phyloP scores from a whole-genome alignment of 768 basidiomycete genomes.

The Erythrobasidium yunnanense region DNA sequence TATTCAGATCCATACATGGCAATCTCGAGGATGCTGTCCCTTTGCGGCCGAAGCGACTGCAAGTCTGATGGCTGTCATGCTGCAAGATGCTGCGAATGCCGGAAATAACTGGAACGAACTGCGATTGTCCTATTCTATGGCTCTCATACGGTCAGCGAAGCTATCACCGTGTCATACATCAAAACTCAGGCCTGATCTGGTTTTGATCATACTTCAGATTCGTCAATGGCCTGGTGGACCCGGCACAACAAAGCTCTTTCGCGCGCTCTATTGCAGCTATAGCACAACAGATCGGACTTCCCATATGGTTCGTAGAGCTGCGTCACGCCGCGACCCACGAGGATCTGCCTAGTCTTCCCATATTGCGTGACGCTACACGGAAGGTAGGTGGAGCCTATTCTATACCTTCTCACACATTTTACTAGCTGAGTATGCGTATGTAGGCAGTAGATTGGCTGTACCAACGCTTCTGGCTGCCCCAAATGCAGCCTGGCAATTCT shows the following conservation, averaged over 20 bases:
- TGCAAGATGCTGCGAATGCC: conserved; percentile 25
- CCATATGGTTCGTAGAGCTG: conserved; percentile 78
- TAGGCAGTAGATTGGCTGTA: conserved; percentile 76
- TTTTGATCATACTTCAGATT: conserved; percentile 51
- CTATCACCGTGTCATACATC: background rate
- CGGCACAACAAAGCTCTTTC: conserved; percentile 75
- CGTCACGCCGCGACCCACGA: conserved; percentile 95
- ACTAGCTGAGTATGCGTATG: conserved; percentile 29
- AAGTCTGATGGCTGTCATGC: conserved; percentile 30
- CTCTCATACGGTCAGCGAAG: conserved; percentile 31
- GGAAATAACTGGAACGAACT: conserved; percentile 1
- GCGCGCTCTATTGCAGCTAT: conserved; percentile 84
- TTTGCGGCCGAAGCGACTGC: conserved; percentile 36
- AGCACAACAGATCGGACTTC: conserved; percentile 72
- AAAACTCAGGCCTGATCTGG: conserved; percentile 4
- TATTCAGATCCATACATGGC: conserved; percentile 33
- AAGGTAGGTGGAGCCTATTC: conserved; percentile 51
- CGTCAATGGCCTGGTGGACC: conserved; percentile 91
- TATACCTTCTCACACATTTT: conserved; percentile 17
- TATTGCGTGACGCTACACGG: conserved; percentile 54
- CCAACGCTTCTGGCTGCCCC: conserved; percentile 72
- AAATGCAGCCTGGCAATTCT: conserved; percentile 48
- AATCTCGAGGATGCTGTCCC: conserved; percentile 32
- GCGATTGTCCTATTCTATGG: conserved; percentile 35
- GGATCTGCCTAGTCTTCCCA: conserved; percentile 53